Evolutionary conservation across 1,284 basidiomycete species (phyloP).

Genomic region (Heliocybe sulcata): DNA sequence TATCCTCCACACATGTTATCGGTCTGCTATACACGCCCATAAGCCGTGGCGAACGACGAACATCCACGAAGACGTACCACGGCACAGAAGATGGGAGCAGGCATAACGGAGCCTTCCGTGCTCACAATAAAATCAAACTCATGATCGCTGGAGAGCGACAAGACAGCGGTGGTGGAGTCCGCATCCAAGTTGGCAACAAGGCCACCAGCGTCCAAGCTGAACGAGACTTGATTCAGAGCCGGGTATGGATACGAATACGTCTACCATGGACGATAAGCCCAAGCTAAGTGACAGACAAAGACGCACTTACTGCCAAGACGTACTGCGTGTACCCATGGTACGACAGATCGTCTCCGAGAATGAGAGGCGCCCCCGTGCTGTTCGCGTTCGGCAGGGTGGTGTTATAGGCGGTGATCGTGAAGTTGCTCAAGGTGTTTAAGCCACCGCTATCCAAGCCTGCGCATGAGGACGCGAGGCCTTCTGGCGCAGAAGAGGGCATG

Average conservation of each 20-base stretch:
- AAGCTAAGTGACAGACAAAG: background rate
- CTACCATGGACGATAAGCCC: background rate
- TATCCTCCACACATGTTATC: background rate
- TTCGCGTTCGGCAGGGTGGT: conserved; percentile 14
- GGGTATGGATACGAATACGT: background rate
- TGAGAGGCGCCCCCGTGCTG: conserved; percentile 16
- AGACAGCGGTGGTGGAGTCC: background rate
- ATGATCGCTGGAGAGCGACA: background rate
- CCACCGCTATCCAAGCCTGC: conserved; percentile 13
- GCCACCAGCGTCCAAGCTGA: background rate
- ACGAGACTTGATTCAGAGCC: background rate
- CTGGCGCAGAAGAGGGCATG: background rate
- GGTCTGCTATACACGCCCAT: background rate
- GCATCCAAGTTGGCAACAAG: background rate
- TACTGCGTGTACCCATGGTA: background rate
- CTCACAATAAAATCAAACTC: background rate
- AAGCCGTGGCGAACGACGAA: background rate
- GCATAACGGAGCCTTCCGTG: background rate
- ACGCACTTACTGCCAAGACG: background rate
- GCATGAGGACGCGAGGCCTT: conserved; percentile 9
- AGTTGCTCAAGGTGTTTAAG: conserved; percentile 13
- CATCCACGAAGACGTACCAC: background rate
- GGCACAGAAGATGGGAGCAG: background rate
- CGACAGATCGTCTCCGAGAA: conserved; percentile 7
- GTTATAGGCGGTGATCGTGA: conserved; percentile 17